Evolutionary conservation across 805 yeast genomes (phyloP), one percentile per base, ranked within the genome.

Genomic region (Torulaspora microellipsoides): DNA sequence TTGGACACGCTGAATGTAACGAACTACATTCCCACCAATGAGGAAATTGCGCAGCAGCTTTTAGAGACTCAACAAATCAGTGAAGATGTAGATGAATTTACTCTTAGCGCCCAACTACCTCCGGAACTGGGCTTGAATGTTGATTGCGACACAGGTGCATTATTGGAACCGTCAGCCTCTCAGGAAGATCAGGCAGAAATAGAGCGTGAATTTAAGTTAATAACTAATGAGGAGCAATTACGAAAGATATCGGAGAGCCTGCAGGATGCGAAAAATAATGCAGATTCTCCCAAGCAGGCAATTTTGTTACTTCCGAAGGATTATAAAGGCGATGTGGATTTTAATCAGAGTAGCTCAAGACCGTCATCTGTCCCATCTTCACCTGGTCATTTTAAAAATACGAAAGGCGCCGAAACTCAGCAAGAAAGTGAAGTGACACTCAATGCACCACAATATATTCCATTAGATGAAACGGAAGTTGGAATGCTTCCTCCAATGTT

Each of bases 281-380:
- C 49, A 2, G 55, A 48, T 28, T 48, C 55, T 4, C 65, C 60
- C 15, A 55, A 51, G 23, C 59, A 57, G 15, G 63, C 62, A 8
- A 56, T 62, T 10, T 40, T 60, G 13, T 39, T 62, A 27, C 47
- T 62, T 34, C 66, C 66, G 10, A 59, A 59, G 31, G 53, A 49
- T 12, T 56, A 47, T 32, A 43, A 49, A 14, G 54, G 56, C 11
- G 51, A 48, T 20, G 51, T 51, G 8, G 52, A 46, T 27, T 45
- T 53, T 13, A 47, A 40, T 34, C 45, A 46, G 20, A 41, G 31
- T 14, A 34, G 40, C 25, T 34, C 43, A 23, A 43, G 37, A 37
- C 15, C 32, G 8, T 17, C 45, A 2, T 37, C 45, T 5, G 32
- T 25, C 8, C 41, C 45, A 7, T 28, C 39, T 5, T 43, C 50